Evolutionary conservation across 2,329 filamentous ascomycete species (phyloP).

Genomic region (Aspergillus bombycis): DNA sequence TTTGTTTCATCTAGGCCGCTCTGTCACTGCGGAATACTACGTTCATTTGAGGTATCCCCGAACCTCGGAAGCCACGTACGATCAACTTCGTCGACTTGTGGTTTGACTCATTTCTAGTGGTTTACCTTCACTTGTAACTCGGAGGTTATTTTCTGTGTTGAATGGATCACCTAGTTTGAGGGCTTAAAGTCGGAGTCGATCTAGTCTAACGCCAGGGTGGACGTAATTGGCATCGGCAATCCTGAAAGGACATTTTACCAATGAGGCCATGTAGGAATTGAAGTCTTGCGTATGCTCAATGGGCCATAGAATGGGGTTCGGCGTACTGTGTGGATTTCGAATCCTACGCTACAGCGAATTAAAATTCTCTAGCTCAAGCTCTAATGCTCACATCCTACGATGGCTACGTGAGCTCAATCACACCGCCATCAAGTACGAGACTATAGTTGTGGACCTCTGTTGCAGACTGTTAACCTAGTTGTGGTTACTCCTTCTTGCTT

Average conservation of each 20-base stretch:
- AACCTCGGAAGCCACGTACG: not conserved
- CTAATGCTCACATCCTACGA: not conserved
- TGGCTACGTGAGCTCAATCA: not conserved
- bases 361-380: not conserved
- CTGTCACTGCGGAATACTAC: not conserved
- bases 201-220: not conserved
- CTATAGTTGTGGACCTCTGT: not conserved
- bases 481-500: not conserved
- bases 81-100: not conserved
- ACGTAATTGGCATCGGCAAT: not conserved
- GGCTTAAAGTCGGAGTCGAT: not conserved
- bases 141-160: not conserved
- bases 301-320: not conserved
- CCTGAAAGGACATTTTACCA: not conserved
- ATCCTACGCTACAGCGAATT: not conserved
- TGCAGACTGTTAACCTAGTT: not conserved
- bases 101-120: not conserved
- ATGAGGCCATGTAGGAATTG: not conserved
- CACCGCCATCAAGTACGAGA: not conserved
- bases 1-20: not conserved
- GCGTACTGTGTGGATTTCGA: not conserved
- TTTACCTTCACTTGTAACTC: not conserved
- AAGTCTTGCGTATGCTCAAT: not conserved
- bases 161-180: not conserved
- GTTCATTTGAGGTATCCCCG: not conserved